Conservation (phyloP, 441 rosid species). For the Cnidoscolus chayamansa region DNA sequence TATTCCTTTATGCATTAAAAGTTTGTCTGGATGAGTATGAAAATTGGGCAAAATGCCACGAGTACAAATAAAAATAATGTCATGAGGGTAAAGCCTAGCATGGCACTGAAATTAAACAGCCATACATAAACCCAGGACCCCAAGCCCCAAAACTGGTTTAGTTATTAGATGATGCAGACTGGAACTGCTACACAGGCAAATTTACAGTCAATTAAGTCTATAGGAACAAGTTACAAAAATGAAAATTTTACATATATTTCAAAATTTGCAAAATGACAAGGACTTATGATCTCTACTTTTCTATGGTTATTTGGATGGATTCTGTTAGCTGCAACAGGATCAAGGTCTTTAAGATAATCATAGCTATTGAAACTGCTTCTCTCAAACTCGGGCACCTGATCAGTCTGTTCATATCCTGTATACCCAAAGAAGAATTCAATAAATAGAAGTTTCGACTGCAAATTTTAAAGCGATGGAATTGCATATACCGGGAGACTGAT, state of each 20-base stretch:
- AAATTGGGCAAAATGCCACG: not conserved
- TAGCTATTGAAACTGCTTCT: conserved; percentile 40
- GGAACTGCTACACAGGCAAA: too few relatives aligned
- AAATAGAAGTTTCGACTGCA: conserved; percentile 2
- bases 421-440: conserved; percentile 2
- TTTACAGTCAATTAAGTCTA: not conserved
- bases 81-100: not conserved
- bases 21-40: not conserved
- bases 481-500: conserved; percentile 44
- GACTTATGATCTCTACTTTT: conserved; percentile 46
- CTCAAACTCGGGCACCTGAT: conserved; percentile 29
- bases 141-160: not conserved
- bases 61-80: not conserved
- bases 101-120: not conserved
- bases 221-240: not conserved
- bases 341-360: conserved; percentile 64
- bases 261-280: not conserved
- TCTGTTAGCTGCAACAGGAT: conserved; percentile 87
- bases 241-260: not conserved
- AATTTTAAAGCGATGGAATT: conserved; percentile 9
- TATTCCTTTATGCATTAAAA: not conserved
- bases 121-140: too few relatives aligned
- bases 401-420: conserved; percentile 39
- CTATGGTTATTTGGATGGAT: conserved; percentile 83
- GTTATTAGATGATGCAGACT: not conserved